Base-by-base conservation (phyloP, 768 basidiomycete species). In the Scleroderma citrinum region DNA sequence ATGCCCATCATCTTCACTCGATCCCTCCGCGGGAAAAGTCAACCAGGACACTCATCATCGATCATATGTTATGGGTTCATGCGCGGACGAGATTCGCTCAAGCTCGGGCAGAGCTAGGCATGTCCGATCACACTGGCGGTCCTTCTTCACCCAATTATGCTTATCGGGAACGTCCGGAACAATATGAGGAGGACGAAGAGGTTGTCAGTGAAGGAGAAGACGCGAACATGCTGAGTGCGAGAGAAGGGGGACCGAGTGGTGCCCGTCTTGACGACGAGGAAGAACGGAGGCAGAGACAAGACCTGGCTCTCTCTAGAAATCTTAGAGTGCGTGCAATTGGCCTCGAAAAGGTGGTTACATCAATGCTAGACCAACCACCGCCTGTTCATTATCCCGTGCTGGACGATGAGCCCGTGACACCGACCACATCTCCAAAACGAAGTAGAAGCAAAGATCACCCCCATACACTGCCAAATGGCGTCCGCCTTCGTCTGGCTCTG, bases 21-120 rank as follows among this genome's bases (percentile, higher is more conserved):
- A 91, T 92, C 29, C 89, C 89, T 2, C 90, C 87, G 3, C 71
- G 87, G 34, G 89, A 92, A 66, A 92, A 92, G 71, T 87, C 85
- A n/a, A 91, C 89, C 7, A 74, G 88, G 29, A 92, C 88, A 10
- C 73, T 92, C 49, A 92, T 92, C 57, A 81, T 92, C 48, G 90
- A 92, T 66, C 86, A 92, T 66, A 81, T 90, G 76, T 71, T 91
- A 43, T 92, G 86, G 87, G 85, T 84, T 7, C 90, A 92, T 65
- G 82, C 76, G 11, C 74, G 83, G 54, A 88, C 88, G 13, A 77
- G 90, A 50, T 87, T 89, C 55, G 82, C 84, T 7, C 90, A 92
- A 64, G 88, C 85, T 4, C 78, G 88, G 26, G 87, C 87, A 46
- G 89, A 91, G 65, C 77, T 92, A 11, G 87, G 85, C 31, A 90